Evolutionary conservation across 495 filamentous ascomycete genomes (phyloP).

Genomic region (Collariella sp.): DNA sequence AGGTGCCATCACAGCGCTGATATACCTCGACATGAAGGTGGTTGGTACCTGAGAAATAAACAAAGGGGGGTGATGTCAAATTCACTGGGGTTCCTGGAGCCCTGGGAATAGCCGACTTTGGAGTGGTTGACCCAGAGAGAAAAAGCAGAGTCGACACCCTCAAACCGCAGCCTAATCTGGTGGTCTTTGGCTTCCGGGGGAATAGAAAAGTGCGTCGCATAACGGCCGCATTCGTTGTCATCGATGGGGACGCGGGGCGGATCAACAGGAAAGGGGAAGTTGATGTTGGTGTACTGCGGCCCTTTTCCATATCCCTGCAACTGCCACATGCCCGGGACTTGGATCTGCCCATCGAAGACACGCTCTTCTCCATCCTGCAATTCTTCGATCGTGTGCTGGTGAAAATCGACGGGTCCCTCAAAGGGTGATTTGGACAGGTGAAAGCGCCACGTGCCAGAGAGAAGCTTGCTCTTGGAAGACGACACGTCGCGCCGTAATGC

Average conservation of each 20-base stretch:
- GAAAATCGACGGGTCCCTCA: conserved; percentile 37
- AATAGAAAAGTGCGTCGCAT: conserved; percentile 45
- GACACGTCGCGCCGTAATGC: conserved; percentile 27
- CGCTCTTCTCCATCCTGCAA: conserved; percentile 15
- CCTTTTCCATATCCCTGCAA: conserved; percentile 54
- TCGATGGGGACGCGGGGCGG: conserved; percentile 54
- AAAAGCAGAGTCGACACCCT: conserved; percentile 63
- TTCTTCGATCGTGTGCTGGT: conserved; percentile 22
- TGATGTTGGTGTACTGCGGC: conserved; percentile 58
- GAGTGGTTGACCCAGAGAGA: conserved; percentile 58
- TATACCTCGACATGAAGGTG: conserved; percentile 56
- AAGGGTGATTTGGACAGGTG: conserved; percentile 44
- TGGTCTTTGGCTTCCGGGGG: conserved; percentile 29
- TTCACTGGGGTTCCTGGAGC: conserved; percentile 57
- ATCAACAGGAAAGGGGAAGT: conserved; percentile 54
- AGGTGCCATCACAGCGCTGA: conserved; percentile 57
- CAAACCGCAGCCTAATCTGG: conserved; percentile 52
- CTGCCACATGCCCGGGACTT: conserved; percentile 65
- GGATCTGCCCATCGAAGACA: conserved; percentile 43
- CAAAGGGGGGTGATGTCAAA: conserved; percentile 52
- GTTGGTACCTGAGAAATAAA: conserved; percentile 41
- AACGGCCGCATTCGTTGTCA: conserved; percentile 58
- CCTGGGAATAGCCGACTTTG: conserved; percentile 59
- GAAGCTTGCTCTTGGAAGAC: conserved; percentile 32
- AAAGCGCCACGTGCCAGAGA: conserved; percentile 54